A percentile compares a stretch with the other conserved stretches of the same genome.
phyloP scores from a whole-genome alignment of 768 basidiomycete species.

The Candolleomyces aberdarensis region DNA sequence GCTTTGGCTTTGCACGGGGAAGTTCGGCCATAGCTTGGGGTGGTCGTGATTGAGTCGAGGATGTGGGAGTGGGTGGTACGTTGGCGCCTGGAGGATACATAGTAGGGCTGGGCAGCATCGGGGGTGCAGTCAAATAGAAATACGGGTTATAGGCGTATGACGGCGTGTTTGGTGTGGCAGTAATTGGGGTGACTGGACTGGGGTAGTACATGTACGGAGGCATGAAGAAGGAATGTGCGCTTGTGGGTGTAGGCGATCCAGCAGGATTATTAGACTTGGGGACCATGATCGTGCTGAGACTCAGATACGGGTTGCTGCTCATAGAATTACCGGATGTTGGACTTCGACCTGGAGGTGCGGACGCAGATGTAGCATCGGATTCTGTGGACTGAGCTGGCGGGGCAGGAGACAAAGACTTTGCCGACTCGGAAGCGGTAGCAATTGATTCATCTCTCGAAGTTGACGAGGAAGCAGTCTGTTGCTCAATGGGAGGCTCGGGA shows the following conservation, averaged over 20 bases:
- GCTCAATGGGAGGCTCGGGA: too few species aligned
- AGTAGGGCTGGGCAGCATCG: slow-evolving; percentile 32
- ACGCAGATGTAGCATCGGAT: slow-evolving; percentile 2
- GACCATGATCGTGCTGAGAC: slow-evolving; percentile 28
- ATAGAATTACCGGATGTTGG: slow-evolving; percentile 19
- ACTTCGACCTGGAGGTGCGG: slow-evolving; percentile 11
- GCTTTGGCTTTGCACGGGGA: slow-evolving; percentile 67
- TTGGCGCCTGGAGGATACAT: slow-evolving; percentile 31
- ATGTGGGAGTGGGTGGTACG: slow-evolving; percentile 12
- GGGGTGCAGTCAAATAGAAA: slow-evolving; percentile 33
- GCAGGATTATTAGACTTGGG: slow-evolving; percentile 9
- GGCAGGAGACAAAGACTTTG: too few species aligned
- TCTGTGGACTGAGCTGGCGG: too few species aligned
- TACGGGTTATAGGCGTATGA: slow-evolving; percentile 42
- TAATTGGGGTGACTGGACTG: slow-evolving; percentile 31
- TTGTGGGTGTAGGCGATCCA: slow-evolving; percentile 21
- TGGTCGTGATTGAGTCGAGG: slow-evolving; percentile 18
- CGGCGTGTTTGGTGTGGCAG: slow-evolving; percentile 33
- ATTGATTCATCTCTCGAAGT: too few species aligned
- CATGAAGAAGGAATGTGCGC: slow-evolving; percentile 26
- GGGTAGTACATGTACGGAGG: slow-evolving; percentile 45
- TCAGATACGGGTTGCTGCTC: slow-evolving; percentile 32
- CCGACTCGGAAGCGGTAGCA: too few species aligned
- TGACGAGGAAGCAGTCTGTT: too few species aligned
- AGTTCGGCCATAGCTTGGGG: slow-evolving; percentile 22